Evolutionary conservation across 495 filamentous ascomycete species (phyloP), one percentile per base, ranked within the genome.

Genomic region (Hyaloscypha variabilis): DNA sequence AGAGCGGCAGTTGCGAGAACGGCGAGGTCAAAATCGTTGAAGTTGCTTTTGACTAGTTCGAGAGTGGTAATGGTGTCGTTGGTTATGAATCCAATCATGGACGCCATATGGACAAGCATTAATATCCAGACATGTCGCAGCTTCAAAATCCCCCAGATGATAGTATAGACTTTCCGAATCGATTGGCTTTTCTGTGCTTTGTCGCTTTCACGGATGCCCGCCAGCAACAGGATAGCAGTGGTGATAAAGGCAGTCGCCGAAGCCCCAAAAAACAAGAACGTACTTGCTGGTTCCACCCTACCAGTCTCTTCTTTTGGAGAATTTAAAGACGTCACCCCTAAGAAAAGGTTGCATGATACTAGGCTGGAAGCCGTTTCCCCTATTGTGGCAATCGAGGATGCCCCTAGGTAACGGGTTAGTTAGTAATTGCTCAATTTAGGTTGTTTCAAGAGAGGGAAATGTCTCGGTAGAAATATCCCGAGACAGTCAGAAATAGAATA

Each of bases 41-140:
- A 31, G 23, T 58, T 30, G 55, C 34, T 31, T 36, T 58, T 58
- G 26, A 58, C 55, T 25, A 58, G 30, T 58, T 58, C 55, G 55
- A 58, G 55, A 58, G 14, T 34, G 55, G 55, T 58, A 23, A 58
- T 58, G n/a, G 55, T 58, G 55, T 58, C 55, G 55, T 58, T 58
- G 55, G 55, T 58, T 58, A 58, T 31, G 17, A 58, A 58, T 31
- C 55, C 55, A 34, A 58, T 31, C 55, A 58, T 58, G 26, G 55
- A 58, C n/a, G 55, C 55, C 24, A 58, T 29, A 58, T 58, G 55
- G 6, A 58, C 55, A 28, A 58, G 30, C 55, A 58, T 58, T 30
- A 58, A 58, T 31, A 58, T 58, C 55, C 24, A 58, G 55, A 58
- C 55, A 58, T 58, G 55, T 30, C 55, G 55, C 6, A 58, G 26